A percentile compares a stretch with the other conserved stretches of the same genome.
These are phyloP conservation scores for Platanus orientalis DNA, from an alignment of 164 flowering plant genomes.

Conservation along the genomic window DNA sequence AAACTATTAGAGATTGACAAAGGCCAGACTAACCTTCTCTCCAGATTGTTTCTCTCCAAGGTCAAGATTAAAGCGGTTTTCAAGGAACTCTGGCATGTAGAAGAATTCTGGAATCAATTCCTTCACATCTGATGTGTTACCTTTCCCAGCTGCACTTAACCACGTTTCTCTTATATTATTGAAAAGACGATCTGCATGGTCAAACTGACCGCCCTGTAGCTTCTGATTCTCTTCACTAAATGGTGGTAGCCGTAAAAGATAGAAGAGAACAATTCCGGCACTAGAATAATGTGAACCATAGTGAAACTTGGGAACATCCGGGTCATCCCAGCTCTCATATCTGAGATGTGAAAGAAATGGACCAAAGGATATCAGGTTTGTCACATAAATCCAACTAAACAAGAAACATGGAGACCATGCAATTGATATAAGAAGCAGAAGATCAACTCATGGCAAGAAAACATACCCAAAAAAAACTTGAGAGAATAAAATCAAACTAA, in stretches of 20 bases:
- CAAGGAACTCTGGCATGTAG: slow-evolving; percentile 77
- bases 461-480: not conserved
- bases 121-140: slow-evolving; percentile 82
- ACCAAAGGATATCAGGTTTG: not conserved
- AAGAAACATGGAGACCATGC: not conserved
- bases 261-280: slow-evolving; percentile 82
- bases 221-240: slow-evolving; percentile 74
- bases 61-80: slow-evolving; percentile 60
- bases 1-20: not conserved
- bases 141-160: slow-evolving; percentile 77
- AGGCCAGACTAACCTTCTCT: slow-evolving; percentile 54
- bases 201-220: slow-evolving; percentile 84
- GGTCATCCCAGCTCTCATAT: slow-evolving; percentile 91
- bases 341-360: slow-evolving; percentile 25
- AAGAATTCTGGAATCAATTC: slow-evolving; percentile 82
- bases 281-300: slow-evolving; percentile 90
- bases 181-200: slow-evolving; percentile 87
- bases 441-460: not conserved
- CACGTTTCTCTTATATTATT: slow-evolving; percentile 70
- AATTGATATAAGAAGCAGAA: not conserved
- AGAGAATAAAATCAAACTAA: not conserved
- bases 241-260: slow-evolving; percentile 74
- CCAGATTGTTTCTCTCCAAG: slow-evolving; percentile 83
- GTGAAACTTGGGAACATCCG: slow-evolving; percentile 80
- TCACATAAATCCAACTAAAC: not conserved